Base-by-base conservation (phyloP, 2,329 filamentous ascomycete genomes). In the Teratosphaeria destructans region DNA sequence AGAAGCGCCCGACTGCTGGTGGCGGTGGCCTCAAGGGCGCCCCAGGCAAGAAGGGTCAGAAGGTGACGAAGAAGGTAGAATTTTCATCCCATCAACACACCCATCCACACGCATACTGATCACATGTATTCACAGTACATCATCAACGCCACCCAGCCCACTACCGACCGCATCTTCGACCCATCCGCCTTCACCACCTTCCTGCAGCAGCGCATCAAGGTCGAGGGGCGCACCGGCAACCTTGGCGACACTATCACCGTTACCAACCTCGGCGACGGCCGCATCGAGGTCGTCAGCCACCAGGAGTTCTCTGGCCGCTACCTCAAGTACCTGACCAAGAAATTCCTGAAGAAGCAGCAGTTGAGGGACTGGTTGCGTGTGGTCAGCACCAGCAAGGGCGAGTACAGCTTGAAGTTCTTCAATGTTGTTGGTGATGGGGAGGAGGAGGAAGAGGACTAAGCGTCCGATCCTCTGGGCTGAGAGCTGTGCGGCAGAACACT, bases 261-360 rank as follows among this genome's bases (percentile, higher is more conserved):
- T 83, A 86, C 85, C 75, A 90, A 95, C 85, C 81, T 86, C 74
- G 91, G 89, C 70, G 94, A 96, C 74, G 94, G 93, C 81, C 96
- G 96, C 87, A 88, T 99, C 76, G 92, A 97, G 86, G 87, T 99
- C 77, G 87, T 95, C 76, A 87, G 93, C 71, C 92, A 97, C 85
- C 95, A 92, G 78, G 90, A 95, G 76, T 95, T 99, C 81, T 96
- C 92, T 68, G 94, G 94, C 74, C 89, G 94, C 77, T 99, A 99
- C 85, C 85, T 99, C 79, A 99, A 99, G 89, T 99, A 99, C 86
- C 83, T 99, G 90, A 99, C 94, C 79, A 99, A 99, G 90, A 99
- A 99, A 86, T 99, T 96, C 88, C 88, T 99, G 81, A 99, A 99
- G 91, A 99, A 99, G 90, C 90, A 96, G 85, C 93, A 97, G 86